Evolutionary conservation across 306 rosid species (phyloP), one percentile per base, ranked within the genome.

Genomic region (Rubus idaeus): DNA sequence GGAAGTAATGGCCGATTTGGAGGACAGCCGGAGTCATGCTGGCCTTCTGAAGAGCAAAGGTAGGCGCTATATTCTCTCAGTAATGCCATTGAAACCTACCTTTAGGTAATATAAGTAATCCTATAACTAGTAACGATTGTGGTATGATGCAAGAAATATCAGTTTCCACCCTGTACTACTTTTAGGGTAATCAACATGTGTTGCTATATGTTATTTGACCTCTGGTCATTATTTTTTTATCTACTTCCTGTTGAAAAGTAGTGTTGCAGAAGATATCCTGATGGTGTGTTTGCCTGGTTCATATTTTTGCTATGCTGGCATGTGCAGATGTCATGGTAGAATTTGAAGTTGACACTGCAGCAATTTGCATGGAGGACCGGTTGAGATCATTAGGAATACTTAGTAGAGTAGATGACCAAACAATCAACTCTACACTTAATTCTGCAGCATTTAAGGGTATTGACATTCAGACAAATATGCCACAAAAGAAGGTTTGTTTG

Each of bases 281-380:
- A 23, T 65, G 56, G 37, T 63, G 65, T 66, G 55, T 68, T 73
- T 72, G 53, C 67, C 67, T 51, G 63, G 76, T 67, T 55, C 51
- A 65, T 51, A 67, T 68, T 12, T 71, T 78, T 87, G 51, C 76
- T 75, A 51, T 83, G 77, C 73, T 68, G 74, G 72, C 82, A 68
- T 81, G 78, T 81, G 84, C 91, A 95, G 97, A 90, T 86, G 90
- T 68, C 58, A 75, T 70, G 44, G 78, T 39, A 58, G 81, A 71
- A 12, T 52, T 77, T 78, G 87, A 78, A 77, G 80, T 70, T 56
- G 90, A 86, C 75, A 56, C 68, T 26, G 86, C 53, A 67, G 82
- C 78, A 73, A 80, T 80, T 86, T 88, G 90, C 89, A 78, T 92
- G 85, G 97, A 95, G 86, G 96, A 90, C 78, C 83, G 77, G 64